Percentiles rank a stretch among this genome's conserved stretches.
These are phyloP conservation scores for Colletotrichum euphorbiae DNA, from an alignment of 2,329 filamentous ascomycete species.

Conservation along the genomic window DNA sequence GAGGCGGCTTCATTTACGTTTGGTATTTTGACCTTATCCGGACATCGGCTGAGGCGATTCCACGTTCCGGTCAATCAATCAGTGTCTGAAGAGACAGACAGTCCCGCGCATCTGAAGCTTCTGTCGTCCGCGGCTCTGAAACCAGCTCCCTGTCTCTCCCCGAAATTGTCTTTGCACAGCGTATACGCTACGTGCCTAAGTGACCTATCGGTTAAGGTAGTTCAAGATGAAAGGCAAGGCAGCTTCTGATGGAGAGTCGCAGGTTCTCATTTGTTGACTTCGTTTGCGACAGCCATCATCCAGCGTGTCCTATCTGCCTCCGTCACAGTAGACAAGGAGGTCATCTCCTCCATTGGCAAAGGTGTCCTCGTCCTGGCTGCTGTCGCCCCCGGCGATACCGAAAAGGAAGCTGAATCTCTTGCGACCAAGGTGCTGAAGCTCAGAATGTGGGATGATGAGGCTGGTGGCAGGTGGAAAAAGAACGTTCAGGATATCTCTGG, in stretches of 20 bases:
- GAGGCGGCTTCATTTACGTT: constrained; percentile 7
- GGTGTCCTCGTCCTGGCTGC: constrained; percentile 93
- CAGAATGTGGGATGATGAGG: constrained; percentile 89
- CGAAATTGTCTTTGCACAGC: background rate
- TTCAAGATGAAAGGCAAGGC: constrained; percentile 53
- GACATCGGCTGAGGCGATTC: background rate
- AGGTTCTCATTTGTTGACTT: constrained; percentile 37
- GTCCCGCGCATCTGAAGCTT: constrained; percentile 6
- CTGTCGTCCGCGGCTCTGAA: constrained; percentile 11
- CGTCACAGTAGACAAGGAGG: constrained; percentile 90
- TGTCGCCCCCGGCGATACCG: constrained; percentile 88
- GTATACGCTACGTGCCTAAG: background rate
- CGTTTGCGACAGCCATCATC: constrained; percentile 78
- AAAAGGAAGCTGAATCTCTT: constrained; percentile 86
- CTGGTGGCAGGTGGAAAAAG: constrained; percentile 85
- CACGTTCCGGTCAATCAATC: constrained; percentile 18
- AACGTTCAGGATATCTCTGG: constrained; percentile 89
- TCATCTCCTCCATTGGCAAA: constrained; percentile 91
- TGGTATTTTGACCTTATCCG: constrained; percentile 19
- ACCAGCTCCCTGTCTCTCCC: constrained; percentile 3
- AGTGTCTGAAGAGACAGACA: constrained; percentile 8
- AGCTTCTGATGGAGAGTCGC: constrained; percentile 29
- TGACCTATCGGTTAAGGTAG: background rate
- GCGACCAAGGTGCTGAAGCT: constrained; percentile 89
- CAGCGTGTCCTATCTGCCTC: constrained; percentile 96